Conservation (phyloP, 352 stramenopile species). For the Plasmopara muralis region DNA sequence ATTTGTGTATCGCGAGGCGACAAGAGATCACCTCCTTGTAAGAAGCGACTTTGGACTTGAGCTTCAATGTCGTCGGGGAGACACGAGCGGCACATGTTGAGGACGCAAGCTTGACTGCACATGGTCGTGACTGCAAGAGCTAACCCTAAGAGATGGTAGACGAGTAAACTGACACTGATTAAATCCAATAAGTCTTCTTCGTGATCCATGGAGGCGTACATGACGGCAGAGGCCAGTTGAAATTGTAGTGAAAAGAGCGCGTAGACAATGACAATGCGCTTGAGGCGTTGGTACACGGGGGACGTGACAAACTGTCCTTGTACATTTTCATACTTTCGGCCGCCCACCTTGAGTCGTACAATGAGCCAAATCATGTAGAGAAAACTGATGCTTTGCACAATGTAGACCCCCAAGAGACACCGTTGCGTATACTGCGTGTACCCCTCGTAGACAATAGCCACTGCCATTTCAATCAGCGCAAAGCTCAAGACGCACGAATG, state of each 20-base stretch:
- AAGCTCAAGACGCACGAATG: conserved; percentile 28
- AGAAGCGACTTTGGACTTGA: conserved; percentile 31
- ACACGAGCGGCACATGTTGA: conserved; percentile 31
- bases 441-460: conserved; percentile 28
- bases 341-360: conserved; percentile 35
- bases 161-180: conserved; percentile 33
- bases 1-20: conserved; percentile 34
- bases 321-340: conserved; percentile 57
- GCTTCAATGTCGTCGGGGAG: conserved; percentile 38
- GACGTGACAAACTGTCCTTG: conserved; percentile 58
- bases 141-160: conserved; percentile 37
- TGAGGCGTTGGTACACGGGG: conserved; percentile 61
- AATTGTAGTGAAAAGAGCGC: conserved; percentile 54
- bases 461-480: conserved; percentile 18
- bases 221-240: conserved; percentile 42
- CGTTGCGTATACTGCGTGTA: conserved; percentile 49
- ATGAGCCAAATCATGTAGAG: conserved; percentile 47
- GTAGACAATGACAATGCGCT: conserved; percentile 67
- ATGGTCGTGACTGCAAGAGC: conserved; percentile 42
- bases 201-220: conserved; percentile 29
- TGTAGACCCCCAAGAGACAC: conserved; percentile 36
- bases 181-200: conserved; percentile 30
- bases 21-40: conserved; percentile 34
- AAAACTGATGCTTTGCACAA: conserved; percentile 41
- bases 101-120: conserved; percentile 41